These are phyloP conservation scores for Saturnispora sanitii DNA, from an alignment of 805 yeast genomes.

Conservation along the genomic window DNA sequence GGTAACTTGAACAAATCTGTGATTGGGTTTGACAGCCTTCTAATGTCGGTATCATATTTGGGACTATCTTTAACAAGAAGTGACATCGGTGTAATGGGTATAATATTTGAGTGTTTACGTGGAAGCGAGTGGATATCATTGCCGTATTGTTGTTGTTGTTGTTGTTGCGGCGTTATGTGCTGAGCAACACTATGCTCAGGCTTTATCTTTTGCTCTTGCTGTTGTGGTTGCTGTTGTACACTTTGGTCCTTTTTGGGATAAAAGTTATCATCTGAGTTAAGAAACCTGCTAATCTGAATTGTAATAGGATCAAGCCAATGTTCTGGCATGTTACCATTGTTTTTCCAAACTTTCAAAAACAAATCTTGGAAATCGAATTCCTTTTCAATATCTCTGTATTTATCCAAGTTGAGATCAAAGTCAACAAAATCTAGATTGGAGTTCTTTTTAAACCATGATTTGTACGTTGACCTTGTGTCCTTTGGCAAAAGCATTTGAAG, in stretches of 20 bases:
- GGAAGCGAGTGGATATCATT: neutral
- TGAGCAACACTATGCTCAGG: neutral
- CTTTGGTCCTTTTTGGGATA: neutral
- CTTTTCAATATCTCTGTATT: slow-evolving; percentile 47
- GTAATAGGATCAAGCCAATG: slow-evolving; percentile 23
- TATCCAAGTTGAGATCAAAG: slow-evolving; percentile 48
- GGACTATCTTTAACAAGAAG: neutral
- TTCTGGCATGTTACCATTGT: slow-evolving; percentile 20
- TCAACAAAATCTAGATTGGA: slow-evolving; percentile 38
- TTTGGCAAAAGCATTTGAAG: slow-evolving; percentile 29
- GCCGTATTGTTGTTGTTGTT: neutral
- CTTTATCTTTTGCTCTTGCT: neutral
- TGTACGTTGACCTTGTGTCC: slow-evolving; percentile 17
- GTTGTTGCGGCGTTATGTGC: neutral
- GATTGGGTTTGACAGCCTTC: neutral
- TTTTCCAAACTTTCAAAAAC: slow-evolving; percentile 23
- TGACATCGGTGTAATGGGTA: slow-evolving; percentile 1
- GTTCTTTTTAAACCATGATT: slow-evolving; percentile 27
- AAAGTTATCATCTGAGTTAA: slow-evolving; percentile 1
- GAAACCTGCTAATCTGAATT: slow-evolving; percentile 13
- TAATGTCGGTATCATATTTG: no score
- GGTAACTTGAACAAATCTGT: neutral
- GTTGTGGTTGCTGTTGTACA: no score
- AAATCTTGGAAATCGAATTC: slow-evolving; percentile 42
- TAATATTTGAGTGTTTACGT: neutral